Evolutionary conservation across 441 rosid species (phyloP), one percentile per base, ranked within the genome.

Genomic region (Lepidium campestre): DNA sequence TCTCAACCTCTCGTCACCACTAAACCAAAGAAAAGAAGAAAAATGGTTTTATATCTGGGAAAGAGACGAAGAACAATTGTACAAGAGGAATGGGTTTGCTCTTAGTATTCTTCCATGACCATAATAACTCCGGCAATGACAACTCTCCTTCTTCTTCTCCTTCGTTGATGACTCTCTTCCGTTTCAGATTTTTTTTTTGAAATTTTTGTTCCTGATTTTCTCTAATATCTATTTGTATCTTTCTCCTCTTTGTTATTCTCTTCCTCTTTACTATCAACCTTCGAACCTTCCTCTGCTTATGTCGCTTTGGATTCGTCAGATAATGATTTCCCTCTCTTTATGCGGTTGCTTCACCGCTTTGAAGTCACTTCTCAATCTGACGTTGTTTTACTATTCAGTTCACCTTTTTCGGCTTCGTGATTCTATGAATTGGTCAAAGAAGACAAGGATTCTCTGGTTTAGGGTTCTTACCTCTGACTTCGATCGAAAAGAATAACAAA

Each of bases 241-340:
- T 93, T 66, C 71, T 90, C 2, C 77, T 93, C 46, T 77, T 86
- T 68, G 41, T 88, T 52, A 83, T 93, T 12, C 87, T 93, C 53
- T 88, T 93, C 48, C 78, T 89, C 73, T 93, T 91, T 76, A 79
- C 96, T 39, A 90, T 90, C 81, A 57, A 90, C 96, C 39, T 90
- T 93, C 73, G 98, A 93, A 18, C 93, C 91, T 71, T 50, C 89
- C 34, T 62, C 77, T 44, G 61, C 72, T 36, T 96, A 93, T 69
- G 54, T 86, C 5, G 60, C 46, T 23, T 96, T 87, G 54, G 89
- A 85, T 39, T 68, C 80, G 8, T 57, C 69, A 2, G 82, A 61
- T 4, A 81, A 73, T 23, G 93, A 84, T 19, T 73, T 90, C 56
- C 81, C 85, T 18, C 71, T 87, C 56, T 93, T 89, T 67, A 64